Evolutionary conservation across 2,329 filamentous ascomycete species (phyloP).

Genomic region (Colletotrichum shisoi): DNA sequence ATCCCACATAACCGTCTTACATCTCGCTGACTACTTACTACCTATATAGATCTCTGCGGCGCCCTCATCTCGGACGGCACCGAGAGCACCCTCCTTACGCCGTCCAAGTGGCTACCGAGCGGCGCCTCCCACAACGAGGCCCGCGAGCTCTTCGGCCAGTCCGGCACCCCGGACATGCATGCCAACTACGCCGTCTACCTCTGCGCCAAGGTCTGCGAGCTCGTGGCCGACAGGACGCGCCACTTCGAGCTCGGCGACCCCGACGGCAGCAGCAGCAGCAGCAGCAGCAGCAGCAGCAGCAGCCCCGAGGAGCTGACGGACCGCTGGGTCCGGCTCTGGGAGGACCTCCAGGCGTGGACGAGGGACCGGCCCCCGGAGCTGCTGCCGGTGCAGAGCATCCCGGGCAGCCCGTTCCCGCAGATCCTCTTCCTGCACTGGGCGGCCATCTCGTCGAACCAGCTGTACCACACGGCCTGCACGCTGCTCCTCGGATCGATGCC

Average conservation of each 20-base stretch:
- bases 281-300: constrained; percentile 54
- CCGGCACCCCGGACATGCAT: constrained; percentile 58
- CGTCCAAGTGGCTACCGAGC: constrained; percentile 58
- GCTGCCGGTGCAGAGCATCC: constrained; percentile 54
- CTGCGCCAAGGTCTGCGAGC: constrained; percentile 59
- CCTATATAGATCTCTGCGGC: constrained; percentile 58
- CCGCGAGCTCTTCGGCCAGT: constrained; percentile 48
- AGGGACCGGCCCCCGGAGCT: constrained; percentile 57
- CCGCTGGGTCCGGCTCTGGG: constrained; percentile 60
- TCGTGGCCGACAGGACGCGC: constrained; percentile 59
- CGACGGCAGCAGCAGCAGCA: constrained; percentile 49
- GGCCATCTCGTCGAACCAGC: constrained; percentile 64
- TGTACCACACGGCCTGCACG: constrained; percentile 65
- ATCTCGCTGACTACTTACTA: too few relatives aligned
- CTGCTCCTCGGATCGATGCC: constrained; percentile 59
- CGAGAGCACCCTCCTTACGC: constrained; percentile 60
- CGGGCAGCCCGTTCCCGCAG: constrained; percentile 57
- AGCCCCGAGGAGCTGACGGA: constrained; percentile 51
- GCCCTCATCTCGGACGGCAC: constrained; percentile 64
- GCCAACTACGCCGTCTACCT: constrained; percentile 68
- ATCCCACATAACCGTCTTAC: too few relatives aligned
- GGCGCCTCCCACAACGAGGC: constrained; percentile 50
- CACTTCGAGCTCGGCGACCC: constrained; percentile 57
- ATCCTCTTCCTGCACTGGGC: constrained; percentile 63
- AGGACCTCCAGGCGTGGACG: constrained; percentile 59